Conservation (phyloP, 2,329 filamentous ascomycete species). For the Tolypocladium album region DNA sequence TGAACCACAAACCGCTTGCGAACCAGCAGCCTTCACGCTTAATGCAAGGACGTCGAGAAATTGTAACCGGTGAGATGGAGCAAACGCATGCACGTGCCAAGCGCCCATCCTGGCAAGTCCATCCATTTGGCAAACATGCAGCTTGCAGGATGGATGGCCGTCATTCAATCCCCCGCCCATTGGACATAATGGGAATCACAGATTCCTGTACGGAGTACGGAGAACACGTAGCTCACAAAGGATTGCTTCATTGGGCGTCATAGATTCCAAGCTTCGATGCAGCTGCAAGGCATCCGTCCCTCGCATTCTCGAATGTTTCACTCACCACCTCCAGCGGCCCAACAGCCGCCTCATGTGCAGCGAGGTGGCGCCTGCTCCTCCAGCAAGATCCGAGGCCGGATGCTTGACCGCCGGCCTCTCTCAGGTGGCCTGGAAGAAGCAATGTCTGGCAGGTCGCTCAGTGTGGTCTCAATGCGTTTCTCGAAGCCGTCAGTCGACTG, state of each 20-base stretch:
- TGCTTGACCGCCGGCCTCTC: neutral
- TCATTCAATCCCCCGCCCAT: too few relatives aligned
- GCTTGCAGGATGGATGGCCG: neutral
- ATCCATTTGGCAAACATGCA: neutral
- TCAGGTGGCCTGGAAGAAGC: neutral
- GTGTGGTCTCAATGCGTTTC: neutral
- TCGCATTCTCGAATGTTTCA: neutral
- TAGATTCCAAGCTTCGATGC: neutral
- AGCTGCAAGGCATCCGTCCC: neutral
- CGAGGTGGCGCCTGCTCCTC: neutral
- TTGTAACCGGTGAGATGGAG: neutral
- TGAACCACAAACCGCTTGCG: neutral
- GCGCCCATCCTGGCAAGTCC: neutral
- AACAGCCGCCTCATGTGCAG: neutral
- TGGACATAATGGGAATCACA: neutral
- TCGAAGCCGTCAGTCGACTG: neutral
- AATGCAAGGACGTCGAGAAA: neutral
- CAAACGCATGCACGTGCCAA: neutral
- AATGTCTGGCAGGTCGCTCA: neutral
- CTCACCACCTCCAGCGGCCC: neutral
- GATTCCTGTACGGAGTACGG: too few relatives aligned
- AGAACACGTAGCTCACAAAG: neutral
- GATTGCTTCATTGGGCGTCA: too few relatives aligned
- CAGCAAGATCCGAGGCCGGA: neutral
- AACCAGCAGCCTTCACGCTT: too few relatives aligned